Evolutionary conservation across 140 eudicot genomes (phyloP), one percentile per base, ranked within the genome.

Genomic region (Oenanthe javanica): DNA sequence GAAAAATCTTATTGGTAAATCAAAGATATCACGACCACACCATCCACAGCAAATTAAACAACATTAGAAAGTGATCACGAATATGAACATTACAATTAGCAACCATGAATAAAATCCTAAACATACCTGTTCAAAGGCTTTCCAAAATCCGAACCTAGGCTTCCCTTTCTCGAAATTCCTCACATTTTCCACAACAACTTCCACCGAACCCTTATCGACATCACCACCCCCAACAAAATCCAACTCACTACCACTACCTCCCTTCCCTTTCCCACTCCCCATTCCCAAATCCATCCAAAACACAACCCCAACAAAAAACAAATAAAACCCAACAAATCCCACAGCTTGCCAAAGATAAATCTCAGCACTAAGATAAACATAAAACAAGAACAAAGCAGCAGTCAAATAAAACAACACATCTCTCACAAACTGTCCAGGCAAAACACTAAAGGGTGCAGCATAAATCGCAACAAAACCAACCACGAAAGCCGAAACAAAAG

Each of bases 211-310:
- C 18, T 63, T 69, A 0, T 15, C 63, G 76, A 72, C 61, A 36
- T 77, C 89, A n/a, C 15, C 81, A 57, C 69, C 54, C 72, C 67
- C 85, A 81, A 40, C 80, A 77, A 78, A 71, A 31, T 83, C 83
- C 64, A 78, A 72, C 48, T 83, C 93, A 78, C 81, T 79, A 42
- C 48, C 46, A 15, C 48, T n/a, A 1, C 85, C 83, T 61, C 79
- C 83, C 82, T 84, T 90, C 79, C 82, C 77, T 52, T 76, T 87
- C 82, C 81, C 87, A 71, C 52, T 64, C 79, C 54, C 88, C 81
- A 81, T 70, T 57, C 97, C 93, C 54, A 91, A 88, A 88, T 96
- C 99, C 99, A 96, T 96, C 88, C 91, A 96, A 84, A 96, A 96
- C 88, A 96, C 99, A 87, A 93, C 46, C 80, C 90, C 99, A 75